These are phyloP conservation scores for Aspergillus indologenus DNA, from an alignment of 495 filamentous ascomycete genomes.

Conservation along the genomic window DNA sequence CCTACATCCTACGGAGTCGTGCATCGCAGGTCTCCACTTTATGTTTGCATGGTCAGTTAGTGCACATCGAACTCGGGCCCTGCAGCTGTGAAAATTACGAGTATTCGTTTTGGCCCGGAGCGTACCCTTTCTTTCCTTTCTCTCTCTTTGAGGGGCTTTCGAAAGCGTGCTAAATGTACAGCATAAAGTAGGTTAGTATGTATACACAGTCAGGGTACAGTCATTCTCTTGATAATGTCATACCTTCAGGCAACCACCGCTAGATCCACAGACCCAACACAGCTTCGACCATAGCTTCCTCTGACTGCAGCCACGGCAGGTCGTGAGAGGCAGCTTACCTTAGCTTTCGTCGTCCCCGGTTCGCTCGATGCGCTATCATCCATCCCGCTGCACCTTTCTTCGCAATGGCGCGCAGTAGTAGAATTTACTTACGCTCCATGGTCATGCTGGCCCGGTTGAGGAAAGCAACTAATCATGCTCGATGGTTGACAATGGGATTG, in stretches of 20 bases:
- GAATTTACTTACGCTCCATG: background rate
- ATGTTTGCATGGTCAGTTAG: background rate
- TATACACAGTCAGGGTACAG: slow-evolving; percentile 3
- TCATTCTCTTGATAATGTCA: background rate
- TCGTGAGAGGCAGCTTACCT: too few relatives aligned
- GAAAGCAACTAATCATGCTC: background rate
- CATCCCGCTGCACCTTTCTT: background rate
- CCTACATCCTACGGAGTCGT: background rate
- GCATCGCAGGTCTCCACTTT: background rate
- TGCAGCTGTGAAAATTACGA: background rate
- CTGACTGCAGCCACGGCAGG: too few relatives aligned
- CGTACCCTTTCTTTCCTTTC: slow-evolving; percentile 1
- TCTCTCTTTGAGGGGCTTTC: slow-evolving; percentile 5
- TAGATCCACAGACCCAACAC: too few relatives aligned
- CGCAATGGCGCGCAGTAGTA: background rate
- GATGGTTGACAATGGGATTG: background rate
- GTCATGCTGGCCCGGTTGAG: too few relatives aligned
- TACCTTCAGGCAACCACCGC: background rate
- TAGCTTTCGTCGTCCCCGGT: too few relatives aligned
- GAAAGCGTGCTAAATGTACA: background rate
- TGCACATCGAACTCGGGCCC: background rate
- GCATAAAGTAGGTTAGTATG: background rate
- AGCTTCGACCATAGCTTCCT: too few relatives aligned
- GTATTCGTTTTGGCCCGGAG: background rate
- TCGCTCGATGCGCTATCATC: too few relatives aligned